phyloP scores from a whole-genome alignment of 2,329 filamentous ascomycete genomes.

The Helicocarpus griseus region DNA sequence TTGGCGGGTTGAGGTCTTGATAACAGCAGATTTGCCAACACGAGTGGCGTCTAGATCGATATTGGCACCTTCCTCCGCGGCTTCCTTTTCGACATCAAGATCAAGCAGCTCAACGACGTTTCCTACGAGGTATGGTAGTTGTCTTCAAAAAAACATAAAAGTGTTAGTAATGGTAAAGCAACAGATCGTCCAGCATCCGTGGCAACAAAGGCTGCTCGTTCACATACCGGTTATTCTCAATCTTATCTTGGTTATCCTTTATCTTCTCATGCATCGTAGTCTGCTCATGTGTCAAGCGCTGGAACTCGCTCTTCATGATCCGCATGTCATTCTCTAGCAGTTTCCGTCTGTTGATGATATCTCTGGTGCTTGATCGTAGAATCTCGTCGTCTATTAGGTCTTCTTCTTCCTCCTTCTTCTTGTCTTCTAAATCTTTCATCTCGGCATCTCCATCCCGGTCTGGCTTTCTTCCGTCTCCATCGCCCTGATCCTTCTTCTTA shows the following conservation, averaged over 20 bases:
- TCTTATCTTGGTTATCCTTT: slow-evolving; percentile 98
- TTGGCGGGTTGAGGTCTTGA: slow-evolving; percentile 97
- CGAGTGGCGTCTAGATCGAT: slow-evolving; percentile 95
- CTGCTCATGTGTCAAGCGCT: slow-evolving; percentile 91
- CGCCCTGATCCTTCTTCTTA: slow-evolving; percentile 46
- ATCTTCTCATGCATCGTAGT: slow-evolving; percentile 96
- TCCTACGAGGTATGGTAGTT: slow-evolving; percentile 95
- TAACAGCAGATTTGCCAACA: slow-evolving; percentile 95
- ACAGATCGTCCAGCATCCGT: neutral
- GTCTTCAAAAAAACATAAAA: slow-evolving; percentile 46
- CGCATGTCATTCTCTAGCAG: slow-evolving; percentile 94
- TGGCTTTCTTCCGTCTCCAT: slow-evolving; percentile 41
- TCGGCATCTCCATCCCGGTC: slow-evolving; percentile 43
- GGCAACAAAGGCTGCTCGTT: neutral
- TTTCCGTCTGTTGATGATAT: slow-evolving; percentile 83
- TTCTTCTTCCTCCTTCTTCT: slow-evolving; percentile 57
- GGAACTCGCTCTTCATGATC: slow-evolving; percentile 97
- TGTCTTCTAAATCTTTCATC: slow-evolving; percentile 66
- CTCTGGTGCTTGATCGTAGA: slow-evolving; percentile 81
- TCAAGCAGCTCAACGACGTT: slow-evolving; percentile 97
- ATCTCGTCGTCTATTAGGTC: slow-evolving; percentile 90
- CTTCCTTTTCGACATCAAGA: slow-evolving; percentile 90
- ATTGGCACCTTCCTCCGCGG: slow-evolving; percentile 94
- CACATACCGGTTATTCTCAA: slow-evolving; percentile 91
- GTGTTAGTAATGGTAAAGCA: slow-evolving; percentile 10